Conservation (phyloP, 2,329 filamentous ascomycete genomes). For the Ascochyta rabiei region DNA sequence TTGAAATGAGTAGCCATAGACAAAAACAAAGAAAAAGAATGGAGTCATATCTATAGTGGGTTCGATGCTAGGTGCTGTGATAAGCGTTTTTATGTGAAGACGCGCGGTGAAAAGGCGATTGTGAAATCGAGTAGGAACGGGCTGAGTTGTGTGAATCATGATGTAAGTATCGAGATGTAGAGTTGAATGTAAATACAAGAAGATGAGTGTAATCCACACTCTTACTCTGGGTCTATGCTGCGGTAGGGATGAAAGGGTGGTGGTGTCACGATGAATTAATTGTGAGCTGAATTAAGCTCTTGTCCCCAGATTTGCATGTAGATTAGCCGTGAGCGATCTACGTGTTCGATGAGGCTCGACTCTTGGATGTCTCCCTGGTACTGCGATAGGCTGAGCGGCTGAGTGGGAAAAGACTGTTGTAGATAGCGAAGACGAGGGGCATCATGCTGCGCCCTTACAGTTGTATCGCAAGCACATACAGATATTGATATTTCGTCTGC, state of each 20-base stretch:
- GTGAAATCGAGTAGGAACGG: no score
- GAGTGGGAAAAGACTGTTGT: not conserved
- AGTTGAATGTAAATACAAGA: constrained; percentile 42
- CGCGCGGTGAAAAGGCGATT: no score
- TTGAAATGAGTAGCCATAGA: no score
- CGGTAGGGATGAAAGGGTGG: not conserved
- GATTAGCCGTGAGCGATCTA: not conserved
- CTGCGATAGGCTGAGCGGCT: not conserved
- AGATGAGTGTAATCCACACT: constrained; percentile 25
- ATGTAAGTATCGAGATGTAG: constrained; percentile 14
- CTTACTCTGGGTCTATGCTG: not conserved
- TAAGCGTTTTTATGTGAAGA: no score
- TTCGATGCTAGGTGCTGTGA: no score
- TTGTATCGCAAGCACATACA: not conserved
- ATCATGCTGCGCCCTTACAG: not conserved
- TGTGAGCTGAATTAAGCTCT: not conserved
- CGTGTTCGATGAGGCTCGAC: not conserved
- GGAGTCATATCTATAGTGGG: no score
- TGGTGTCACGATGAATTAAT: not conserved
- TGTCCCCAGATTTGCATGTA: not conserved
- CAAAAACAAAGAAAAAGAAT: constrained; percentile 12
- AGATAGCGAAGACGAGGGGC: not conserved
- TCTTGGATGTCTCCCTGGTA: not conserved
- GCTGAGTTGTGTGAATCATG: constrained; percentile 52
- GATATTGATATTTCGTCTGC: not conserved